These are phyloP conservation scores for Gardenia jasminoides DNA, from an alignment of 257 asterid genomes.

Conservation along the genomic window DNA sequence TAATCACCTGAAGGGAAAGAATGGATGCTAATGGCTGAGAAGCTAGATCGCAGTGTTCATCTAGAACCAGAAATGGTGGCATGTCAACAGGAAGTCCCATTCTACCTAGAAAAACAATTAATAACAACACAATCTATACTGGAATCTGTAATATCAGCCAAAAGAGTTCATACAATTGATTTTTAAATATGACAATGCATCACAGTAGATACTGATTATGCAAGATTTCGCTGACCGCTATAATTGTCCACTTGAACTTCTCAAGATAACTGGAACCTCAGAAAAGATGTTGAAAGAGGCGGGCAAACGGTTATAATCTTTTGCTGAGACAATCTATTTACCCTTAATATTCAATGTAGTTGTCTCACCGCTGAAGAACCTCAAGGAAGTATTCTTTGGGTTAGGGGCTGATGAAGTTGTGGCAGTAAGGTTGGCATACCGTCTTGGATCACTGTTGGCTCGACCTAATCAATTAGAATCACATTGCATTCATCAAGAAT, in stretches of 20 bases:
- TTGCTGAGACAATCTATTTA: conserved; percentile 44
- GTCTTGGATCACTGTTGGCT: too few relatives aligned
- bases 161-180: too few relatives aligned
- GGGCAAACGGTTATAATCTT: conserved; percentile 32
- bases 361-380: conserved; percentile 36
- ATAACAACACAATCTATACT: too few relatives aligned
- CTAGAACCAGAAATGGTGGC: conserved; percentile 16
- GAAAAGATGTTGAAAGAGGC: conserved; percentile 34
- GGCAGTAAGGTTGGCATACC: too few relatives aligned
- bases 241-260: conserved; percentile 32
- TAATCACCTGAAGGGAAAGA: background rate
- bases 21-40: background rate
- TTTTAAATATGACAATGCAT: conserved; percentile 40
- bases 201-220: conserved; percentile 48
- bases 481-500: conserved; percentile 28
- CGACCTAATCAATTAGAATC: conserved; percentile 30
- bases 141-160: too few relatives aligned
- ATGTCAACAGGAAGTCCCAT: conserved; percentile 40
- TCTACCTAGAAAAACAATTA: conserved; percentile 40
- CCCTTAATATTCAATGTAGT: conserved; percentile 34
- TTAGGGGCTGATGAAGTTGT: conserved; percentile 33
- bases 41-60: background rate
- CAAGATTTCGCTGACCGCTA: conserved; percentile 45
- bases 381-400: conserved; percentile 25
- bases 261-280: conserved; percentile 37